phyloP scores from a whole-genome alignment of 179 eudicot genomes.

The Patellifolia procumbens region DNA sequence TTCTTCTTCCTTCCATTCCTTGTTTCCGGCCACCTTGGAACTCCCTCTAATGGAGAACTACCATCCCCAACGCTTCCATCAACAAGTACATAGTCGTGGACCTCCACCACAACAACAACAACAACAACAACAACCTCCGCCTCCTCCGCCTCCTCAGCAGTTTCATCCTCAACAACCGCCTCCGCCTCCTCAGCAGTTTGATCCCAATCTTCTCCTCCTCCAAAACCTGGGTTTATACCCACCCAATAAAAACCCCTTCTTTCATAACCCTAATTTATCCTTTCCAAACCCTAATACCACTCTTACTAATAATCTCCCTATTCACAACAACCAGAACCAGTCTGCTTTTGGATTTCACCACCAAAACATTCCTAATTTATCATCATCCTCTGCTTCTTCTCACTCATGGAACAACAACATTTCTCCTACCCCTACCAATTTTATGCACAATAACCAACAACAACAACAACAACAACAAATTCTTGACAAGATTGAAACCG shows the following conservation, averaged over 20 bases:
- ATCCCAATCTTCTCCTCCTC: constrained; percentile 26
- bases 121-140: constrained; percentile 21
- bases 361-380: neutral
- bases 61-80: neutral
- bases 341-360: neutral
- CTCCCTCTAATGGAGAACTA: constrained; percentile 7
- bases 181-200: constrained; percentile 15
- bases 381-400: neutral
- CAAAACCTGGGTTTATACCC: constrained; percentile 20
- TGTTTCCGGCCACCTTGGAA: neutral
- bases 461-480: no score
- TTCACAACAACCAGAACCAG: neutral
- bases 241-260: constrained; percentile 16
- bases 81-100: constrained; percentile 14
- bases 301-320: neutral
- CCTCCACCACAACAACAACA: constrained; percentile 15
- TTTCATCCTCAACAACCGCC: constrained; percentile 14
- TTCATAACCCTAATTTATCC: constrained; percentile 16
- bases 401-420: neutral
- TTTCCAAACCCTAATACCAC: constrained; percentile 28
- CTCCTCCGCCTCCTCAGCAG: no score
- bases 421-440: no score
- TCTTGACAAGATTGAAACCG: no score
- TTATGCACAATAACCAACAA: no score
- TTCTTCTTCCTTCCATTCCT: no score